A percentile compares a stretch with the other conserved stretches of the same genome.
Evolutionary conservation across 495 filamentous ascomycete genomes (phyloP).

Genomic region (Xylaria acuta): DNA sequence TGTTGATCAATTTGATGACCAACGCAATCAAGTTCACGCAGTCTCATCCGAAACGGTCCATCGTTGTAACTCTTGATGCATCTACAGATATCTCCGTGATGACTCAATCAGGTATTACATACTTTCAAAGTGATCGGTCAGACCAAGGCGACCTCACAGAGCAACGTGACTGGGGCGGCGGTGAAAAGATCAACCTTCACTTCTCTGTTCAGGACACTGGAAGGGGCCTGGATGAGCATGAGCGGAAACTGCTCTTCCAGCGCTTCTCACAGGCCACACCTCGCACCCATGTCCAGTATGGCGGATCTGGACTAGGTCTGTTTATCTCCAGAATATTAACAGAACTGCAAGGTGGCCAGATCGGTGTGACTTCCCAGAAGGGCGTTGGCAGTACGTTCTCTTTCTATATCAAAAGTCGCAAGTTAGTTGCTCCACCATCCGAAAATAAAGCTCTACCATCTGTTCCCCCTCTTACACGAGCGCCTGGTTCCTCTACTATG

Average conservation of each 20-base stretch:
- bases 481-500: slow-evolving; percentile 37
- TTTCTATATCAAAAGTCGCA: slow-evolving; percentile 69
- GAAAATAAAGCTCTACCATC: slow-evolving; percentile 30
- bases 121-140: slow-evolving; percentile 61
- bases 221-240: slow-evolving; percentile 73
- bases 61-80: slow-evolving; percentile 74
- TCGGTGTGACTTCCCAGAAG: slow-evolving; percentile 75
- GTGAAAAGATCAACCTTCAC: slow-evolving; percentile 71
- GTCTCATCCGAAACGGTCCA: slow-evolving; percentile 61
- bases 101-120: slow-evolving; percentile 48
- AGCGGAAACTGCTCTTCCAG: slow-evolving; percentile 77
- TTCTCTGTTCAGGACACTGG: slow-evolving; percentile 82
- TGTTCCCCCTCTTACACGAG: slow-evolving; percentile 39
- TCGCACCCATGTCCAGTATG: slow-evolving; percentile 79
- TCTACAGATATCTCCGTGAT: slow-evolving; percentile 60
- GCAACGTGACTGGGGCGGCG: slow-evolving; percentile 69
- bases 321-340: slow-evolving; percentile 82
- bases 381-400: slow-evolving; percentile 82
- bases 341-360: slow-evolving; percentile 83
- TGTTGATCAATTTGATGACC: slow-evolving; percentile 78
- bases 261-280: slow-evolving; percentile 81
- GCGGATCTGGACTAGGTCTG: slow-evolving; percentile 81
- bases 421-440: slow-evolving; percentile 24
- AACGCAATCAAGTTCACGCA: slow-evolving; percentile 86
- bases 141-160: slow-evolving; percentile 59